Percentiles rank a stretch among this genome's conserved stretches.
These are phyloP conservation scores for Fragosphaeria purpurea DNA, from an alignment of 2,329 filamentous ascomycete species.

Conservation along the genomic window DNA sequence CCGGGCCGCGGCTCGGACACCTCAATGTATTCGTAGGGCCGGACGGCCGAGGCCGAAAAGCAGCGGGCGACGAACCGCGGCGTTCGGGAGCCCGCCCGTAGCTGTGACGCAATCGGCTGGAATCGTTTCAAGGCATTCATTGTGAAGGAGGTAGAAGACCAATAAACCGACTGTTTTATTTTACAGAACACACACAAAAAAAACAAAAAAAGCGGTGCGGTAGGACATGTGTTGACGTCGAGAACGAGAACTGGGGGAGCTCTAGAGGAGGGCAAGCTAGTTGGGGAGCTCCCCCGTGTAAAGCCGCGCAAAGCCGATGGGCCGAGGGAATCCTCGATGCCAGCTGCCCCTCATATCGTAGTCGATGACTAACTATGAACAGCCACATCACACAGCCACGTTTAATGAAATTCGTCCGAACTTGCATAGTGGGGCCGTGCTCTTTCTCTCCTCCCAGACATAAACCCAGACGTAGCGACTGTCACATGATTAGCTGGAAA, in stretches of 20 bases:
- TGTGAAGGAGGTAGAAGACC: constrained; percentile 3
- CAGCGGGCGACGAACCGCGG: constrained; percentile 41
- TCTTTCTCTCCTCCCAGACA: too few relatives aligned
- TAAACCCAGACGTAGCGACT: too few relatives aligned
- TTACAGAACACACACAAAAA: background rate
- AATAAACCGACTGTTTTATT: too few relatives aligned
- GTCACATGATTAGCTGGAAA: constrained; percentile 5
- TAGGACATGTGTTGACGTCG: background rate
- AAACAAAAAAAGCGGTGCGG: background rate
- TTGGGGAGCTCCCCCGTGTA: background rate
- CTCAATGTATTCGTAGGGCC: constrained; percentile 68
- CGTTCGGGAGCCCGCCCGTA: constrained; percentile 43
- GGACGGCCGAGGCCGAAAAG: constrained; percentile 36
- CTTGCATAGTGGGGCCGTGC: too few relatives aligned
- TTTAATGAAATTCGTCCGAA: too few relatives aligned
- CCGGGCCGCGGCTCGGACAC: constrained; percentile 77
- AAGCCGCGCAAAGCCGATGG: constrained; percentile 14
- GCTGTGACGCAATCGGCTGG: constrained; percentile 50
- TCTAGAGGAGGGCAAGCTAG: background rate
- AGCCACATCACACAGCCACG: too few relatives aligned
- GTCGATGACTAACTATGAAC: too few relatives aligned
- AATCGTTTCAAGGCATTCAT: constrained; percentile 49
- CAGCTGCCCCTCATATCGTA: too few relatives aligned
- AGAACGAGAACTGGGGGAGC: constrained; percentile 2
- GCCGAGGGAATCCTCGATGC: constrained; percentile 2